Evolutionary conservation across 2,329 filamentous ascomycete genomes (phyloP), one percentile per base, ranked within the genome.

Genomic region (Penicillium sp.): DNA sequence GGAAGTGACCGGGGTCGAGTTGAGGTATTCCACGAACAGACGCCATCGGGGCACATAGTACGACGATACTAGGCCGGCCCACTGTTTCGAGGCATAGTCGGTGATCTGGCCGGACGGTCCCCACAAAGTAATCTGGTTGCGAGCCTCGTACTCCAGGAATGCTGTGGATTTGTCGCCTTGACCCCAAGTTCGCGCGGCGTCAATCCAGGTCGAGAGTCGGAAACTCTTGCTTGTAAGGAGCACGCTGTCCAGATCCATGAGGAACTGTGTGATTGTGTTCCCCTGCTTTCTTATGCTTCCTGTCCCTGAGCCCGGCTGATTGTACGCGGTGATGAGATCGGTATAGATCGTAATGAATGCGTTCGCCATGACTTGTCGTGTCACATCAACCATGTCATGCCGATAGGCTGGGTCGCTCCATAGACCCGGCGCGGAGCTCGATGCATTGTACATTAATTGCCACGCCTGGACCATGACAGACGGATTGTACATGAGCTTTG

Each of bases 81-180:
- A 77, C 15, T 60, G 58, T 56, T 75, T 75, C 4, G 65, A 69
- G 3, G 73, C 72, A 43, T 77, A 77, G 53, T 77, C 74, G 23
- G 54, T 65, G 27, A 77, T 72, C 50, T 76, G 58, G 10, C 70
- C 71, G 1, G 50, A 53, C 0, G 72, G 72, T 0, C 72, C 73
- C 74, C 73, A 77, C 8, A 73, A 60, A 4, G 74, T 76, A 41
- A 77, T 59, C 43, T 76, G 73, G 33, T 76, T 76, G 9, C 70
- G 61, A 5, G 73, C 73, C 31, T 74, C 65, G 53, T 71, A 73
- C 39, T 69, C 65, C 28, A 70, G 65, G 46, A 69, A 71, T 14
- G 64, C 53, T 14, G 64, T 50, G 5, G 46, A 49, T 7, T 41
- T 33, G 34, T 55, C 57, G 6, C 36, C 36, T 10, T 33, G 31